These are phyloP conservation scores for Fusarium nurragi DNA, from an alignment of 2,329 filamentous ascomycete species.

Conservation along the genomic window DNA sequence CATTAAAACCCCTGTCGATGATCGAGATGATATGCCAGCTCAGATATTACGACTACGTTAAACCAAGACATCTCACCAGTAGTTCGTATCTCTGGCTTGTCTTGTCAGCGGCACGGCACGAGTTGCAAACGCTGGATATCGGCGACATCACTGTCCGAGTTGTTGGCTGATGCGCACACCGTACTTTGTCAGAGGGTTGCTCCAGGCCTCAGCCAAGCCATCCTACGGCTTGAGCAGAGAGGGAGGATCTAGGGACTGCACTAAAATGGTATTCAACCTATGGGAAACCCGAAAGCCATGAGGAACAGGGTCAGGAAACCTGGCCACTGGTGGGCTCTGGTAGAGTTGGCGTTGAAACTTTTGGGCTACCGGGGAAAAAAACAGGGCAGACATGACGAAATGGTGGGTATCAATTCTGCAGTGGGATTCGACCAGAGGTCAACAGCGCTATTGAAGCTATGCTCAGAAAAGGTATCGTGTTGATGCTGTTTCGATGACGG, in stretches of 20 bases:
- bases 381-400: constrained; percentile 20
- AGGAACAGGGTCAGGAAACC: constrained; percentile 24
- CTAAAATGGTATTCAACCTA: constrained; percentile 17
- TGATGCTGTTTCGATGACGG: constrained; percentile 1
- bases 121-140: not conserved
- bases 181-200: constrained; percentile 7
- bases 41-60: not conserved
- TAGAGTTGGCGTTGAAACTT: constrained; percentile 31
- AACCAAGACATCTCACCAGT: constrained; percentile 13
- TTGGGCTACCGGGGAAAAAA: constrained; percentile 33
- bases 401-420: constrained; percentile 17
- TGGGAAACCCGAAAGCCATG: constrained; percentile 7
- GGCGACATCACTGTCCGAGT: constrained; percentile 21
- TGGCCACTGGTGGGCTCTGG: constrained; percentile 23
- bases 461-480: constrained; percentile 5
- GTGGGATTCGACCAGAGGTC: constrained; percentile 4
- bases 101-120: not conserved
- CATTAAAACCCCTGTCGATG: constrained; percentile 23
- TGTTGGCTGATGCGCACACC: constrained; percentile 5
- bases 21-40: constrained; percentile 10
- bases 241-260: constrained; percentile 7
- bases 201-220: constrained; percentile 12
- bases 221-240: constrained; percentile 13
- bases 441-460: constrained; percentile 6
- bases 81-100: not conserved